Evolutionary conservation across 163 green algal genomes (phyloP).

Genomic region (Chloroidium sp.): DNA sequence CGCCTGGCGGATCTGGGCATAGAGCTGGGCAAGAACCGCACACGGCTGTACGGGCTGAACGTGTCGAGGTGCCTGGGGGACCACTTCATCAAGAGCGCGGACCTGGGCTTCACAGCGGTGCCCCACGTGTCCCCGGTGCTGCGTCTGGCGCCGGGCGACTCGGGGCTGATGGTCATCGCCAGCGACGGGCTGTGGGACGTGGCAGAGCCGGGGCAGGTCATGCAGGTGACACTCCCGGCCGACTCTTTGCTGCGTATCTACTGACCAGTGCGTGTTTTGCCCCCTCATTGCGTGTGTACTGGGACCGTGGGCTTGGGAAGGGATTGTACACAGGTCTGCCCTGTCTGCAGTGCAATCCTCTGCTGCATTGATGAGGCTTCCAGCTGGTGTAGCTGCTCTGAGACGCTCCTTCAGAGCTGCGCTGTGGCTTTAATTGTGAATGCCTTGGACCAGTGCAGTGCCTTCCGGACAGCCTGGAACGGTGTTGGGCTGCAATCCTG

Average conservation of each 20-base stretch:
- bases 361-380: not conserved
- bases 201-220: constrained; percentile 29
- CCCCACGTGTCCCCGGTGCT: constrained; percentile 40
- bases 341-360: too few species aligned
- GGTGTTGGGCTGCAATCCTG: too few species aligned
- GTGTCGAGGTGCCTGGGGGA: constrained; percentile 74
- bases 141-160: not conserved
- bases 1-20: constrained; percentile 39
- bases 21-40: constrained; percentile 25
- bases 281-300: not conserved
- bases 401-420: too few species aligned
- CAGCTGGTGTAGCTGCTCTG: not conserved
- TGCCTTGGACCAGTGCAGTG: too few species aligned
- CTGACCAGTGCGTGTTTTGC: not conserved
- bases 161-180: constrained; percentile 55
- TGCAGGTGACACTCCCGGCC: constrained; percentile 1
- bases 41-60: constrained; percentile 74
- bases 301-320: not conserved
- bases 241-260: constrained; percentile 1
- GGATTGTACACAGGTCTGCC: not conserved
- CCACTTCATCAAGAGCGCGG: constrained; percentile 58
- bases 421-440: too few species aligned
- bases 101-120: constrained; percentile 67
- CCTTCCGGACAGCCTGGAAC: too few species aligned
- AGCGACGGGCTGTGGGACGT: constrained; percentile 82